These are phyloP conservation scores for Proliferodiscus dingleyae DNA, from an alignment of 2,329 filamentous ascomycete species.

Conservation along the genomic window DNA sequence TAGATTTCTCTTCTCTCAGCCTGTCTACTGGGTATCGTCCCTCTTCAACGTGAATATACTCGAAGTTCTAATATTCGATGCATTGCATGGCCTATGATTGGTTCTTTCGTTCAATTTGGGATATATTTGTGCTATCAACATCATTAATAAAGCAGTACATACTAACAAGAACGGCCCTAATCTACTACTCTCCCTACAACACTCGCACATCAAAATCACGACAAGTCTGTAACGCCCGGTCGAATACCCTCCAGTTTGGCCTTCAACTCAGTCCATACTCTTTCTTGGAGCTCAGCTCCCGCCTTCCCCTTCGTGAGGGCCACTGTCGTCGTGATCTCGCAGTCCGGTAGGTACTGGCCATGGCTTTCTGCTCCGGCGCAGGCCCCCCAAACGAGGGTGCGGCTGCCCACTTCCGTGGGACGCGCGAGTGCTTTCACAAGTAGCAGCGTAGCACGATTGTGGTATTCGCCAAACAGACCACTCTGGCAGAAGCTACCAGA, in stretches of 20 bases:
- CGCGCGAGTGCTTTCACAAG: constrained; percentile 36
- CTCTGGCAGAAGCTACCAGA: constrained; percentile 4
- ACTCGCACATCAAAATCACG: constrained; percentile 1
- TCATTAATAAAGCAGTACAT: no score
- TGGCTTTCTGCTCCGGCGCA: constrained; percentile 38
- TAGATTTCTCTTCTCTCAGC: no score
- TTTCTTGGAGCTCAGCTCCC: constrained; percentile 34
- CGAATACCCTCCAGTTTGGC: constrained; percentile 38
- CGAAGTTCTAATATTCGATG: no score
- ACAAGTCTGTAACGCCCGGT: constrained; percentile 32
- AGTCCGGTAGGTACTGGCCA: constrained; percentile 42
- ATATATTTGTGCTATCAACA: no score
- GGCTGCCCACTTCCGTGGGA: constrained; percentile 41
- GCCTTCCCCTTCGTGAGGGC: constrained; percentile 32
- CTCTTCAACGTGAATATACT: no score
- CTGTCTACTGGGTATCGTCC: no score
- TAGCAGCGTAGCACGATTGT: not conserved
- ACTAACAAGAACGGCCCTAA: no score
- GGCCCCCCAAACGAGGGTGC: constrained; percentile 38
- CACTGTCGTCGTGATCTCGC: constrained; percentile 16
- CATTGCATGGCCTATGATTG: no score
- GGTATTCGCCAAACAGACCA: constrained; percentile 1
- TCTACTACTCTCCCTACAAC: no score
- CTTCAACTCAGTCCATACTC: constrained; percentile 40
- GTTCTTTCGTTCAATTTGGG: no score